A percentile compares a stretch with the other conserved stretches of the same genome.
Evolutionary conservation across 768 basidiomycete species (phyloP).

Genomic region (Psilocybe cyanescens): DNA sequence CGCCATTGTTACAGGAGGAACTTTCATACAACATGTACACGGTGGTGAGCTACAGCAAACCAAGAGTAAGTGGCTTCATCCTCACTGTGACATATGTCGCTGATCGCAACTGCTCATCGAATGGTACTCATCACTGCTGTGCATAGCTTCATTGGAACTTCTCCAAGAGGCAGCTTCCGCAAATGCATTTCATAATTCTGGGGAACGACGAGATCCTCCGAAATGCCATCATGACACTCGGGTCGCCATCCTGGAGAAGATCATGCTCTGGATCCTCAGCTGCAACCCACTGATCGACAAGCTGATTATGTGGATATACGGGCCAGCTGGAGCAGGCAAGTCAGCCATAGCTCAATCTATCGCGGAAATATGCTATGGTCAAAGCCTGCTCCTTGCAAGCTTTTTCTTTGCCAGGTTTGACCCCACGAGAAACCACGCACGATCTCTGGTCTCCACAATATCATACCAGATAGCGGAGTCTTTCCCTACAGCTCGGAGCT

Average conservation of each 20-base stretch:
- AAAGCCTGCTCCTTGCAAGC: background rate
- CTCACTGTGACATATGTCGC: background rate
- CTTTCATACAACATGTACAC: background rate
- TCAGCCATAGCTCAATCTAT: conserved; percentile 16
- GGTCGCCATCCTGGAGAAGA: conserved; percentile 4
- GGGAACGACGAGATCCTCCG: conserved; percentile 9
- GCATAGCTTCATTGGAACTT: background rate
- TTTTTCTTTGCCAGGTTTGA: conserved; percentile 15
- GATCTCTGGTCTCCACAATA: conserved; percentile 5
- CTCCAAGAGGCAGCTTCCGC: background rate
- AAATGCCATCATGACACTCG: conserved; percentile 18
- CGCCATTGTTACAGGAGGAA: background rate
- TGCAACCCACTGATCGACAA: background rate
- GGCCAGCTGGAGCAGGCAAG: conserved; percentile 19
- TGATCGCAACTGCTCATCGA: background rate
- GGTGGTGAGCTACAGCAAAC: background rate
- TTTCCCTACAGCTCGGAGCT: background rate
- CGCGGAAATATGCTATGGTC: background rate
- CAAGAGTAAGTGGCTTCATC: background rate
- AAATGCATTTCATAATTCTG: conserved; percentile 17
- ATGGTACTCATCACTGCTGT: background rate
- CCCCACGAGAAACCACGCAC: background rate
- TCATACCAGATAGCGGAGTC: background rate
- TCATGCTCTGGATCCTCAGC: conserved; percentile 7
- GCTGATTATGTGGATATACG: conserved; percentile 16